Evolutionary conservation across 495 filamentous ascomycete species (phyloP).

Genomic region (Penicillium bialowiezense): DNA sequence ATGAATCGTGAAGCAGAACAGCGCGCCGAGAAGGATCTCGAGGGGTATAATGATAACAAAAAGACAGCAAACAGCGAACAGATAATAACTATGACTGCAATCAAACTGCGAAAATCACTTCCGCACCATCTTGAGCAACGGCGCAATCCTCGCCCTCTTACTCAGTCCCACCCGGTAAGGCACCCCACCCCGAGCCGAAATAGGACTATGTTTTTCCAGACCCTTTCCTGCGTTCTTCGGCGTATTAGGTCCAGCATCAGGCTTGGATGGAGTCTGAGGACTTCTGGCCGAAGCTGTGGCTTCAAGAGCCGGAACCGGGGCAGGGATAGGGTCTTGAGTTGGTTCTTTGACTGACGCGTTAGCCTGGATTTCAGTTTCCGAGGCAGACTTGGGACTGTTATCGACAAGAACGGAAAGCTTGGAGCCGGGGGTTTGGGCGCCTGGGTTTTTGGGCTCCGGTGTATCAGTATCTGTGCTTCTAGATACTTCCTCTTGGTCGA

Average conservation of each 20-base stretch:
- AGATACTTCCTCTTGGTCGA: slow-evolving; percentile 16
- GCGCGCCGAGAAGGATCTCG: slow-evolving; percentile 6
- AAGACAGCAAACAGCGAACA: background rate
- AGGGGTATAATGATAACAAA: slow-evolving; percentile 25
- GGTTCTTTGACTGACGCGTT: background rate
- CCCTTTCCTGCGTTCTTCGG: slow-evolving; percentile 20
- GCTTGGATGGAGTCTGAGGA: slow-evolving; percentile 20
- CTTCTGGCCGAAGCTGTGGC: background rate
- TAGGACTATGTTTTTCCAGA: slow-evolving; percentile 46
- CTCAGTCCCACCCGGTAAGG: slow-evolving; percentile 67
- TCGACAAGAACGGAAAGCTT: background rate
- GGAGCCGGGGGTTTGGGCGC: background rate
- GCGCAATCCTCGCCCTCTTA: slow-evolving; percentile 60
- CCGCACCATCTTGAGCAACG: slow-evolving; percentile 61
- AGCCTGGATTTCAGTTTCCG: background rate
- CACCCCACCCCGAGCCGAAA: slow-evolving; percentile 52
- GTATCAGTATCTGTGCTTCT: background rate
- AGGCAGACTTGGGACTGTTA: background rate
- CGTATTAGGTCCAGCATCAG: slow-evolving; percentile 3
- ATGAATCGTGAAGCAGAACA: background rate
- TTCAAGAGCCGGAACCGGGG: background rate
- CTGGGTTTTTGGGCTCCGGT: background rate
- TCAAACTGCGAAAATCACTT: too few relatives aligned
- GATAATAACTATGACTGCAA: too few relatives aligned
- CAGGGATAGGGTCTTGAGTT: background rate